Evolutionary conservation across 2,329 filamentous ascomycete genomes (phyloP), one percentile per base, ranked within the genome.

Genomic region (Neopestalotiopsis sp.): DNA sequence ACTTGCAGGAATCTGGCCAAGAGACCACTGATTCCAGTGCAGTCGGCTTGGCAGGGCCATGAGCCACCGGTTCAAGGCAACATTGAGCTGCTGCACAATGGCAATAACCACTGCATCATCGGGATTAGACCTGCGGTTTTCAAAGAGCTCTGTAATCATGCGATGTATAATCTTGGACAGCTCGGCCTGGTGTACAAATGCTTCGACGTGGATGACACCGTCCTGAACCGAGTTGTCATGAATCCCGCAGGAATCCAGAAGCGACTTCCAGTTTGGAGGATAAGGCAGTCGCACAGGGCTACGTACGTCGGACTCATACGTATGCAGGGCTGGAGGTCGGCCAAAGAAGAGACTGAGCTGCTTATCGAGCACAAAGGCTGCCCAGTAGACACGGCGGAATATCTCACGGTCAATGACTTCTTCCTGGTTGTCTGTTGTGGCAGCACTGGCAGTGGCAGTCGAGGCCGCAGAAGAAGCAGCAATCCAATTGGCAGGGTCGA

Each of bases 311-410:
- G 84, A 84, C 70, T 85, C 83, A 67, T 82, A 80, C 0, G 84
- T 84, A 67, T 86, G 82, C 0, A 87, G 75, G 5, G 84, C 85
- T 1, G 85, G 84, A 17, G 85, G 84, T 24, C 85, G 79, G 10
- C 85, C 85, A 73, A 87, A 87, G 73, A 84, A 86, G 6, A 87
- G 75, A 69, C 84, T 86, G 7, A 86, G 76, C 70, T 87, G 84
- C 74, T 86, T 86, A 65, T 87, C 85, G 1, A 80, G 83, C 17
- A 82, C 80, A 68, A 87, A 86, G 2, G 83, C 81, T 20, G 83
- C 83, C 85, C 85, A 87, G 72, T 87, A 87, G 1, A 85, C 82
- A 20, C 85, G 78, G 6, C 85, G 79, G 3, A 84, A 74, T 17
- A 87, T 82, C 70, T 87, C 84, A n/a, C 82, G 79, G 32, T 86